phyloP scores from a whole-genome alignment of 192 early-diverging fungal species.

The Linnemannia zychae region DNA sequence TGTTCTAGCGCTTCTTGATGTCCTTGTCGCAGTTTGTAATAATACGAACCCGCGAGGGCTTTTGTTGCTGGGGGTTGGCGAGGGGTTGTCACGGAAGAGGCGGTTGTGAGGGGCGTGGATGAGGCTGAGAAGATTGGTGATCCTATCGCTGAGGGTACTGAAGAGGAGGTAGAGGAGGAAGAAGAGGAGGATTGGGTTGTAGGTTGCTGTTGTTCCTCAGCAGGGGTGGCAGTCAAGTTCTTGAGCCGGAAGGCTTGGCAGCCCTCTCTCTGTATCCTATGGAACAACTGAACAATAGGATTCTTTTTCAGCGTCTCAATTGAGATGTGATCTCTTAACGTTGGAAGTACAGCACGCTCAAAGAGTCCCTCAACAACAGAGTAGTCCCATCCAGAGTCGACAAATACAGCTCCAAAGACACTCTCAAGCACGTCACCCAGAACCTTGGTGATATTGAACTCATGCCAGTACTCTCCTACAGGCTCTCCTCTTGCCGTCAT shows the following conservation, averaged over 20 bases:
- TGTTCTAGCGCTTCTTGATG: neutral
- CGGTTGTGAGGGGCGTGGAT: neutral
- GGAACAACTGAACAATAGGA: slow-evolving; percentile 57
- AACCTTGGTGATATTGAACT: slow-evolving; percentile 86
- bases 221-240: slow-evolving; percentile 12
- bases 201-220: neutral
- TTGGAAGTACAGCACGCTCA: slow-evolving; percentile 52
- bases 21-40: neutral
- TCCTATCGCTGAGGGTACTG: neutral
- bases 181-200: neutral
- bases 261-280: slow-evolving; percentile 56
- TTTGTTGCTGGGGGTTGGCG: neutral
- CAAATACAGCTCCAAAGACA: slow-evolving; percentile 85
- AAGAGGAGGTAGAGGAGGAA: neutral
- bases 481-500: slow-evolving; percentile 17
- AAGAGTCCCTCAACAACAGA: slow-evolving; percentile 17
- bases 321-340: slow-evolving; percentile 59
- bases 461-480: slow-evolving; percentile 80
- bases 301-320: slow-evolving; percentile 61
- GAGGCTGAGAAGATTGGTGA: neutral
- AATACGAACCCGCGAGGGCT: neutral
- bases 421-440: slow-evolving; percentile 89
- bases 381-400: slow-evolving; percentile 78
- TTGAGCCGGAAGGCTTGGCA: slow-evolving; percentile 57
- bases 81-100: neutral